Percentiles rank a stretch among this genome's conserved stretches.
These are phyloP conservation scores for Ascochyta rabiei DNA, from an alignment of 2,329 filamentous ascomycete genomes.

Conservation along the genomic window DNA sequence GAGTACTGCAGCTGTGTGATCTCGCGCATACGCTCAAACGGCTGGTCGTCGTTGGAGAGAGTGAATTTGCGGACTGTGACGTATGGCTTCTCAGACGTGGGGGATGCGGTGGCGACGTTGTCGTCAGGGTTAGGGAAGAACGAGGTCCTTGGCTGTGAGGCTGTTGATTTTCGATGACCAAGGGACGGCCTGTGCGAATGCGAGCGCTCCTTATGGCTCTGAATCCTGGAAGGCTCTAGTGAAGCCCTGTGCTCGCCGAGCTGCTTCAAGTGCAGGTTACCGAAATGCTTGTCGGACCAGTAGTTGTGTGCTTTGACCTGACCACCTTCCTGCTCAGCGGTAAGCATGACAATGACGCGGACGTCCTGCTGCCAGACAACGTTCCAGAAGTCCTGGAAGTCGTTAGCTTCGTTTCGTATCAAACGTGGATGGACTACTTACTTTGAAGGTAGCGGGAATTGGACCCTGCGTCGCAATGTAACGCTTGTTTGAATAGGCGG, in stretches of 20 bases:
- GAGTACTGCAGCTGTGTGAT: conserved; percentile 94
- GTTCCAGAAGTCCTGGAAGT: conserved; percentile 88
- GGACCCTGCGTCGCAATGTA: conserved; percentile 98
- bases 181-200: conserved; percentile 34
- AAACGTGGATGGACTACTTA: conserved; percentile 54
- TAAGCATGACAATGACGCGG: conserved; percentile 94
- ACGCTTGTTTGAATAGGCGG: conserved; percentile 81
- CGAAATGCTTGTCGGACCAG: conserved; percentile 82
- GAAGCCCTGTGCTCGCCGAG: conserved; percentile 84
- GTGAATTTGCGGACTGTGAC: conserved; percentile 88
- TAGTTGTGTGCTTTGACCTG: conserved; percentile 95
- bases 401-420: conserved; percentile 19
- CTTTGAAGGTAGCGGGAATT: conserved; percentile 87
- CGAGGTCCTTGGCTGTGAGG: conserved; percentile 27
- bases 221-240: conserved; percentile 67
- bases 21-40: conserved; percentile 86
- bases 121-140: conserved; percentile 23
- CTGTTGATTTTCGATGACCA: conserved; percentile 46
- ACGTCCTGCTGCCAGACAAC: conserved; percentile 97
- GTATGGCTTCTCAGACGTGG: conserved; percentile 67
- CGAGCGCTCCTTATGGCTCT: conserved; percentile 47
- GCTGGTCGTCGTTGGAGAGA: conserved; percentile 74
- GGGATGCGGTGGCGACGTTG: conserved; percentile 29
- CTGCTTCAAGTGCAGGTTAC: conserved; percentile 73
- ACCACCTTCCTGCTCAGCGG: conserved; percentile 89